Percentiles rank a stretch among this genome's conserved stretches.
Conservation (phyloP, 1,284 basidiomycete species). For the Sphaerobolus stellatus region DNA sequence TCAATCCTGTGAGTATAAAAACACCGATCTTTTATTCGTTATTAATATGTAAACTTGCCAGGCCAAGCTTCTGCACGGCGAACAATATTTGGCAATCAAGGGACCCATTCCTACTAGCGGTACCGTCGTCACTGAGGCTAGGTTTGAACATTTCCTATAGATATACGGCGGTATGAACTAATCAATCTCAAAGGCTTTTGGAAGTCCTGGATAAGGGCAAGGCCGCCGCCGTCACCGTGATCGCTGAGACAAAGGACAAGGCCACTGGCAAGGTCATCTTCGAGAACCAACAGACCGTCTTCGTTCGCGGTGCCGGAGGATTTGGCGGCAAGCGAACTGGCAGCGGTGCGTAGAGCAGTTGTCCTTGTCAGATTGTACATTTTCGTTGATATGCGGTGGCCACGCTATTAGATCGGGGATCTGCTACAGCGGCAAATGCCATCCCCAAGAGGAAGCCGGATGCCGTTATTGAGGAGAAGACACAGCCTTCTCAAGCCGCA, state of each 20-base stretch:
- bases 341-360: slow-evolving; percentile 51
- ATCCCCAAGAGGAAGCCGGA: slow-evolving; percentile 85
- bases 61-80: slow-evolving; percentile 96
- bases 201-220: slow-evolving; percentile 91
- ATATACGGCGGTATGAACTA: not conserved
- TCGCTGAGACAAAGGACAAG: slow-evolving; percentile 81
- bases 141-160: slow-evolving; percentile 40
- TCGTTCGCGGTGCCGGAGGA: slow-evolving; percentile 92
- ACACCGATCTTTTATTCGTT: slow-evolving; percentile 4
- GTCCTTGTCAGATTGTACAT: not conserved
- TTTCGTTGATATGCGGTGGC: not conserved
- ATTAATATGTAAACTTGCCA: slow-evolving; percentile 32
- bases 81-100: slow-evolving; percentile 93
- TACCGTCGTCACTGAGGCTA: slow-evolving; percentile 76
- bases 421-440: slow-evolving; percentile 82
- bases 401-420: slow-evolving; percentile 72
- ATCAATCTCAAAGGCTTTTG: slow-evolving; percentile 48
- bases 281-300: slow-evolving; percentile 91
- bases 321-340: slow-evolving; percentile 92
- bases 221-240: slow-evolving; percentile 81
- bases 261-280: slow-evolving; percentile 79
- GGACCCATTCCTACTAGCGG: slow-evolving; percentile 85
- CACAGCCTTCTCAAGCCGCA: slow-evolving; percentile 78
- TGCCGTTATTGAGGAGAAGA: slow-evolving; percentile 85
- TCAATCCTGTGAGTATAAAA: slow-evolving; percentile 69